Percentiles rank a stretch among this genome's conserved stretches.
These are phyloP conservation scores for Saturnispora hagleri DNA, from an alignment of 805 yeast genomes.

Conservation along the genomic window DNA sequence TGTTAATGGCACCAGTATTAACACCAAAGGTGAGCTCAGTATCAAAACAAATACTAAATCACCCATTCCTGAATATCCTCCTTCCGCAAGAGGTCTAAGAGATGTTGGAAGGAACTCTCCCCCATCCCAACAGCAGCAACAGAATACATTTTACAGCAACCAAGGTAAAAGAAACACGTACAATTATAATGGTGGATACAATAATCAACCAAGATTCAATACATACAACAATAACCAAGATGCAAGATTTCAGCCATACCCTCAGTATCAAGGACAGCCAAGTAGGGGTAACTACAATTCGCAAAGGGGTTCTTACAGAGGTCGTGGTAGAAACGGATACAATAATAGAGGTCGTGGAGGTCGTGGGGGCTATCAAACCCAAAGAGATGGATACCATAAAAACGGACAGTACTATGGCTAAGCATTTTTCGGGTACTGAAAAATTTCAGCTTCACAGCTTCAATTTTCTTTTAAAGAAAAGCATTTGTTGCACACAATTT, in stretches of 20 bases:
- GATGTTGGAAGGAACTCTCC: not conserved
- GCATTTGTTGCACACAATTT: not conserved
- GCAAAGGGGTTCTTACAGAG: not conserved
- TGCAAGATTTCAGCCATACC: slow-evolving; percentile 1
- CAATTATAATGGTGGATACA: not conserved
- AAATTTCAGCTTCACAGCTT: not conserved
- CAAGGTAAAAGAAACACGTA: not conserved
- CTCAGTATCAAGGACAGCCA: not conserved
- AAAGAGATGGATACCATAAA: not conserved
- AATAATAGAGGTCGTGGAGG: not conserved
- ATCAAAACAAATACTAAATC: not conserved
- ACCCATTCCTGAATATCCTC: not conserved
- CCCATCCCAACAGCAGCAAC: not conserved
- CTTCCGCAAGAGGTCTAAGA: not conserved
- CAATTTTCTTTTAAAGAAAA: not conserved
- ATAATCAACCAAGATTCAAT: not conserved
- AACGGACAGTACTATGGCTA: not conserved
- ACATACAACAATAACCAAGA: not conserved
- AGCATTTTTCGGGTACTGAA: not conserved
- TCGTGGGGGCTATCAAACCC: not conserved
- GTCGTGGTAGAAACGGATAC: slow-evolving; percentile 3
- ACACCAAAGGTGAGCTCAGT: not conserved
- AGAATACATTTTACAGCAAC: not conserved
- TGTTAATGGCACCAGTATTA: not conserved
- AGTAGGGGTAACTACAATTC: not conserved